Conservation (phyloP, 2,329 filamentous ascomycete species). For the Botrytis aclada region DNA sequence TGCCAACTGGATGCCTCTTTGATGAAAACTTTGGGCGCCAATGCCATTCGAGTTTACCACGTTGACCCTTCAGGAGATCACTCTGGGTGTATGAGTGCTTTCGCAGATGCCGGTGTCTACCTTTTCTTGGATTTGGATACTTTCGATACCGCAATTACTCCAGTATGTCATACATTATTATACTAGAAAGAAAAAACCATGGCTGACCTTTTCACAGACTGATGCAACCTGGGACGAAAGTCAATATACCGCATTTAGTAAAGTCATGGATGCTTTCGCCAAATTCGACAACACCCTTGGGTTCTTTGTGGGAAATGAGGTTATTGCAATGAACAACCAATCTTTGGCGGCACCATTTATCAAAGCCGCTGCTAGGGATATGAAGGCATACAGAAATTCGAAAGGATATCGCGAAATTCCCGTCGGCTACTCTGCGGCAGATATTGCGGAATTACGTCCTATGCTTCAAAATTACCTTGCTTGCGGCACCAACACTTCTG, state of each 20-base stretch:
- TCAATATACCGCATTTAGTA: constrained; percentile 54
- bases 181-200: not conserved
- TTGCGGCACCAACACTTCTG: constrained; percentile 66
- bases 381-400: constrained; percentile 75
- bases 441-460: constrained; percentile 67
- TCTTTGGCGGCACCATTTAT: constrained; percentile 72
- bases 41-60: constrained; percentile 85
- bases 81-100: constrained; percentile 74
- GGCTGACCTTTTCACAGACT: constrained; percentile 42
- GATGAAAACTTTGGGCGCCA: constrained; percentile 78
- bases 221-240: constrained; percentile 68
- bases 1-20: constrained; percentile 71
- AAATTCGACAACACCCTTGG: constrained; percentile 76
- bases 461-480: constrained; percentile 70
- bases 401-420: constrained; percentile 79
- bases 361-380: constrained; percentile 75
- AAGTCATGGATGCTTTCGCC: constrained; percentile 35
- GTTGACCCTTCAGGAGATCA: constrained; percentile 72
- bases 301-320: constrained; percentile 87
- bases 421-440: constrained; percentile 82
- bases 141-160: constrained; percentile 65
- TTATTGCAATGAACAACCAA: constrained; percentile 62
- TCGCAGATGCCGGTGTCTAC: constrained; percentile 79
- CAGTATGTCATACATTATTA: constrained; percentile 43
- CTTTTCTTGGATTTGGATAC: constrained; percentile 80